Evolutionary conservation across 768 basidiomycete genomes (phyloP), one percentile per base, ranked within the genome.

Genomic region (Podaxis sp.): DNA sequence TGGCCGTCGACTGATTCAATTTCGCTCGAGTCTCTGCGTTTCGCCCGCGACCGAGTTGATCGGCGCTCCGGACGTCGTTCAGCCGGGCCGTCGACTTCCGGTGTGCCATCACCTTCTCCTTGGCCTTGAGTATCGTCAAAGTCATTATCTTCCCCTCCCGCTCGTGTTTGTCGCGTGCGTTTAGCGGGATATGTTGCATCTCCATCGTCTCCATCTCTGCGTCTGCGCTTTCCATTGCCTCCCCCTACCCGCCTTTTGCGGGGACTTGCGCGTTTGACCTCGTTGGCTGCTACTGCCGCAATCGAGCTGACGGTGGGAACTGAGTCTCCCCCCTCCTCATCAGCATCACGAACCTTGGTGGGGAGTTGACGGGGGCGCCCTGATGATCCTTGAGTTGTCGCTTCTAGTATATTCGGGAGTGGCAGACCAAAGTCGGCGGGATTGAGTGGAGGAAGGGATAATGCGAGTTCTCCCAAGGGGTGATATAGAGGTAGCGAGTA

Each of bases 121-220:
- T 58, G 57, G 3, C 24, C 58, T 37, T 51, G 58, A 26, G 28
- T 20, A 26, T 46, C 60, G 33, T 62, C 53, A 13, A 55, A 17
- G 20, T 62, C 60, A 33, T 46, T 62, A 13, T 62, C 60, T 30
- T 55, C 53, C 24, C 52, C 53, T 4, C 51, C 60, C 20, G 11
- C 53, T 48, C 53, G 60, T 5, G 52, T 48, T 17, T 62, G 60
- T 28, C 88, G 82, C 20, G 85, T 78, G 26, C 87, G 81, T 73
- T 88, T 90, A 11, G 87, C 85, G n/a, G 88, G 87, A 68, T 88
- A 89, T n/a, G 84, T 82, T 1, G 83, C 80, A 65, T 89, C 87
- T 12, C 82, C 83, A 51, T 88, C 87, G 49, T 89, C 87, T 6
- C 69, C 72, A 36, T 87, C 87, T 68, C 77, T 86, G 22, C 87